These are phyloP conservation scores for Cercospora zeina DNA, from an alignment of 2,329 filamentous ascomycete genomes.

Conservation along the genomic window DNA sequence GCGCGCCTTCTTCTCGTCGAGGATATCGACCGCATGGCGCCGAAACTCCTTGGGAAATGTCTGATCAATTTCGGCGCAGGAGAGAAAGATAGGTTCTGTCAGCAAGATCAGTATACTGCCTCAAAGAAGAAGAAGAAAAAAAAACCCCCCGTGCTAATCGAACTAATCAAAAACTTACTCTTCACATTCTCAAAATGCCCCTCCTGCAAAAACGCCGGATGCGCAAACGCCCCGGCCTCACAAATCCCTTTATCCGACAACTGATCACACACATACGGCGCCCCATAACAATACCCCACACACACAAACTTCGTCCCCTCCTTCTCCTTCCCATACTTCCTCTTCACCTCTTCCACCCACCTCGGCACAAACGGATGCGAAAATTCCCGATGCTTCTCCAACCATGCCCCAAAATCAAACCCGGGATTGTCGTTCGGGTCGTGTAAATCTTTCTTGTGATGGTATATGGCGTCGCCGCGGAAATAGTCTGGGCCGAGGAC, in stretches of 20 bases:
- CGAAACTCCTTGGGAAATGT: conserved; percentile 46
- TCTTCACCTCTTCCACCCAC: conserved; percentile 47
- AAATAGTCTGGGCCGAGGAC: conserved; percentile 31
- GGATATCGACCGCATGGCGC: conserved; percentile 48
- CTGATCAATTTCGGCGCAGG: conserved; percentile 50
- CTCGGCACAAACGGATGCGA: conserved; percentile 48
- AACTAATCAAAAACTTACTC: background rate
- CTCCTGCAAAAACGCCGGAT: conserved; percentile 54
- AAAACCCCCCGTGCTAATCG: background rate
- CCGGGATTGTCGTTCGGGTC: conserved; percentile 40
- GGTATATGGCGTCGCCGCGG: conserved; percentile 28
- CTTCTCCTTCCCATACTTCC: conserved; percentile 40
- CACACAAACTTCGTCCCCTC: conserved; percentile 47
- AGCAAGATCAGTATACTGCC: background rate
- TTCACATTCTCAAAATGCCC: conserved; percentile 26
- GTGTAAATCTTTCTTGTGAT: conserved; percentile 21
- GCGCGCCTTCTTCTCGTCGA: conserved; percentile 43
- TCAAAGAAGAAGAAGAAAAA: no score
- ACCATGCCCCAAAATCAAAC: conserved; percentile 55
- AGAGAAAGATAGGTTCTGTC: conserved; percentile 47
- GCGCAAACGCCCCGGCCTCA: conserved; percentile 53
- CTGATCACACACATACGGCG: conserved; percentile 17
- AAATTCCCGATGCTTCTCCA: conserved; percentile 48
- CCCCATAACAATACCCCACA: conserved; percentile 40
- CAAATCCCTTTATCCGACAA: conserved; percentile 34